Base-by-base conservation (phyloP, 2,329 filamentous ascomycete genomes). In the Aplosporella prunicola region DNA sequence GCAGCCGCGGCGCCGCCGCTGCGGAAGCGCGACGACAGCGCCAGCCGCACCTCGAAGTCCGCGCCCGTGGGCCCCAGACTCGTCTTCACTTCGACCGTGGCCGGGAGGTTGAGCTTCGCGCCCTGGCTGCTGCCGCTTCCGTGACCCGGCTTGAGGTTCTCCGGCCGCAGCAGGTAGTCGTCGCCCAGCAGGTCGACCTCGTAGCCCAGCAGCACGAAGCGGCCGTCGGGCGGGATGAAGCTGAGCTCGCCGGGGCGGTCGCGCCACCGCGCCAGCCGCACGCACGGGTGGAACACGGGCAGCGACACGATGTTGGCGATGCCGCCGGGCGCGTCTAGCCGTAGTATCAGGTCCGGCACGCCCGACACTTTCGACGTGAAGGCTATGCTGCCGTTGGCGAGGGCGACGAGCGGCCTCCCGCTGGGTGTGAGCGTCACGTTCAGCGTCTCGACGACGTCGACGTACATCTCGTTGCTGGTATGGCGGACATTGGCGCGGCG, bases 281-380 rank as follows among this genome's bases (percentile, higher is more conserved):
- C 91, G 51, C 91, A 96, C 0, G 91, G 91, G 56, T 98, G 91
- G 50, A 98, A 98, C 0, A 95, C 87, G 1, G 89, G 91, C 2
- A 94, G 67, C 46, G 93, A 81, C 57, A 98, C 76, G 23, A 88
- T 73, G 45, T 74, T 76, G 11, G 68, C 72, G 32, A 95, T 70
- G 34, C 84, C 84, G 0, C 59, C 58, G 4, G 86, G 82, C 2
- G 84, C 81, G 1, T 80, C 82, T 18, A 98, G 70, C 10, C 74
- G 82, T 8, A 98, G 66, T 13, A 86, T 60, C n/a, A 98, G 72
- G 55, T 98, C 89, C 1, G 91, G 91, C 3, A 96, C 76, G 4
- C 91, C 91, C 1, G 89, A 95, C 26, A 98, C 85, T 56, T 96
- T 95, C 37, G 83, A 80, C 0, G 86, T 96, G 58, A 96, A 96